Evolutionary conservation across 352 stramenopile species (phyloP), one percentile per base, ranked within the genome.

Genomic region (Globisporangium mamillatum): DNA sequence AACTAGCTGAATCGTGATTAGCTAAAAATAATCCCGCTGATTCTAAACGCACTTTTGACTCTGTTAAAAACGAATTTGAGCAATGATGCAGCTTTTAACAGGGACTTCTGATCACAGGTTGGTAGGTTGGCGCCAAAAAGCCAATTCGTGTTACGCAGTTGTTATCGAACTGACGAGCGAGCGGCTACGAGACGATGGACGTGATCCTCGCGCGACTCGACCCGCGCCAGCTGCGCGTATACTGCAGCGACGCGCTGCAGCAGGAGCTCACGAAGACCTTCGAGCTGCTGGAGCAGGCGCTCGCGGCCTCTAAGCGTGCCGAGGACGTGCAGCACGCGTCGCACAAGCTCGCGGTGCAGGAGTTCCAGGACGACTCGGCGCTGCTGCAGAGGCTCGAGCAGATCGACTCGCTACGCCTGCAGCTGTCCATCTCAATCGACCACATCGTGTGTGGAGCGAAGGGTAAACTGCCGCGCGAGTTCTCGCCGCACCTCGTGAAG

Each of bases 161-260:
- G 32, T 5, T 52, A 24, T 52, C 44, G 7, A 56, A 29, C 29
- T 27, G 22, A 56, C 20, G 50, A 56, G n/a, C 50, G 50, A 56
- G n/a, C 50, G 22, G 9, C n/a, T 20, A 24, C n/a, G 50, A 61
- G 38, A 62, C 46, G 44, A 74, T 74, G 68, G 64, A 74, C 52
- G 68, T 63, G 68, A 74, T 74, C 59, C 68, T 74, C 29, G 32
- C 63, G 48, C 63, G 68, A 2, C 63, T 74, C 20, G 68, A 70
- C 12, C 56, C 63, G 52, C 63, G 41, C 25, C 63, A 74, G n/a
- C 63, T 74, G 63, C 68, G 68, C 44, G 55, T 56, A 18, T 59
- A 67, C 63, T 74, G 68, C 57, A 50, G 55, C 46, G 68, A 74
- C 41, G 68, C 68, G 29, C 50, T 70, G 22, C 55, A 71, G 48